These are phyloP conservation scores for Austropuccinia psidii DNA, from an alignment of 1,284 basidiomycete species.

Conservation along the genomic window DNA sequence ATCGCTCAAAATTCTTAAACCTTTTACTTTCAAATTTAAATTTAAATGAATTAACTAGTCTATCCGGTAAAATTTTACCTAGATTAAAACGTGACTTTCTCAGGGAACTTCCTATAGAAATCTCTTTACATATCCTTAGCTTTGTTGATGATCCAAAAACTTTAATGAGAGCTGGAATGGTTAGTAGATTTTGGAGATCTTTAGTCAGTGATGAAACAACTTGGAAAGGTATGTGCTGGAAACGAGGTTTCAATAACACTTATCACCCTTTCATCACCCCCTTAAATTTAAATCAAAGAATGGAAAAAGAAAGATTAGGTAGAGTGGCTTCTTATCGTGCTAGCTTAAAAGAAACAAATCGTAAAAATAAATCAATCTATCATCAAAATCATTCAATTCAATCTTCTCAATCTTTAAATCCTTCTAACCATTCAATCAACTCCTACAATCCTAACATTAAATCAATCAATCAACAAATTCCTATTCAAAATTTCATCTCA, in stretches of 20 bases:
- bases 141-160: slow-evolving; percentile 75
- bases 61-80: slow-evolving; percentile 66
- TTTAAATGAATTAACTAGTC: slow-evolving; percentile 67
- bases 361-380: slow-evolving; percentile 7
- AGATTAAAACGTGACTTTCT: slow-evolving; percentile 82
- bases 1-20: slow-evolving; percentile 59
- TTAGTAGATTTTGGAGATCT: slow-evolving; percentile 67
- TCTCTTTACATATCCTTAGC: slow-evolving; percentile 69
- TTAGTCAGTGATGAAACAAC: slow-evolving; percentile 73
- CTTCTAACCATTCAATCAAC: slow-evolving; percentile 26
- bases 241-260: slow-evolving; percentile 53
- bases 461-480: slow-evolving; percentile 20
- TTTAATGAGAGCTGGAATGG: slow-evolving; percentile 63
- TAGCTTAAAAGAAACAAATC: slow-evolving; percentile 23
- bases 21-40: slow-evolving; percentile 61
- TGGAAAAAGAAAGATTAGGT: slow-evolving; percentile 38
- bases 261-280: slow-evolving; percentile 13
- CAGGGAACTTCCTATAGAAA: slow-evolving; percentile 69
- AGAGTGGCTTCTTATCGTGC: slow-evolving; percentile 35
- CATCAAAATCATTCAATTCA: slow-evolving; percentile 38
- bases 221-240: slow-evolving; percentile 72
- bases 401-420: no score
- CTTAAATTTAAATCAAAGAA: slow-evolving; percentile 20
- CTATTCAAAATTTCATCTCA: neutral
- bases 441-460: slow-evolving; percentile 29